Conservation (phyloP, 2,329 filamentous ascomycete genomes). For the Ampelomyces quisqualis region DNA sequence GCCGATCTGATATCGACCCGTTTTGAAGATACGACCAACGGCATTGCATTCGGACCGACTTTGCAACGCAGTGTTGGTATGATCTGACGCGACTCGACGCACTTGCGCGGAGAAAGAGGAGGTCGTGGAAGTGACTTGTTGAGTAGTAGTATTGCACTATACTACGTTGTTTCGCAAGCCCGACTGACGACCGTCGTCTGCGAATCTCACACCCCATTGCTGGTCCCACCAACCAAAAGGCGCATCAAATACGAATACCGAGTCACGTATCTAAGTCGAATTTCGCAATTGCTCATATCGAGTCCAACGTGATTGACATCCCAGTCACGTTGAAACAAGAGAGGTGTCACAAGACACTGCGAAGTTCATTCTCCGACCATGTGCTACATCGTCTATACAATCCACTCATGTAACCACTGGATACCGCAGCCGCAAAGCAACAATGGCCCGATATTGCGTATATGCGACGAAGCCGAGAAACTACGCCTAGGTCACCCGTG, state of each 20-base stretch:
- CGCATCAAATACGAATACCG: no score
- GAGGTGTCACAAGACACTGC: no score
- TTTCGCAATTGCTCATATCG: no score
- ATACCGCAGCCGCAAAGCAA: slow-evolving; percentile 30
- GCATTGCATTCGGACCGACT: not conserved
- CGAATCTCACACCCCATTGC: no score
- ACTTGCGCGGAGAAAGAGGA: slow-evolving; percentile 4
- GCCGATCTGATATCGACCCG: no score
- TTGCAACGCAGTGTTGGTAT: not conserved
- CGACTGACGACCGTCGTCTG: no score
- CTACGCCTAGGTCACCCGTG: slow-evolving; percentile 30
- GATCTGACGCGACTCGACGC: not conserved
- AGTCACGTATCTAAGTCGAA: no score
- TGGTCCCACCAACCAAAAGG: no score
- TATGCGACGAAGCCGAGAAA: slow-evolving; percentile 32
- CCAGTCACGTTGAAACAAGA: no score
- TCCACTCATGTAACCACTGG: slow-evolving; percentile 38
- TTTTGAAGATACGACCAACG: not conserved
- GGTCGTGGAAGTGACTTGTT: not conserved
- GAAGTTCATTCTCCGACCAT: slow-evolving; percentile 14
- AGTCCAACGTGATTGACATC: no score
- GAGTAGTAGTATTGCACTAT: not conserved
- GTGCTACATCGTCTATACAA: slow-evolving; percentile 38
- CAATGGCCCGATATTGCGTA: slow-evolving; percentile 30
- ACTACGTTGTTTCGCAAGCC: not conserved